Evolutionary conservation across 805 yeast genomes (phyloP).

Genomic region (Ogataea populi-albae): DNA sequence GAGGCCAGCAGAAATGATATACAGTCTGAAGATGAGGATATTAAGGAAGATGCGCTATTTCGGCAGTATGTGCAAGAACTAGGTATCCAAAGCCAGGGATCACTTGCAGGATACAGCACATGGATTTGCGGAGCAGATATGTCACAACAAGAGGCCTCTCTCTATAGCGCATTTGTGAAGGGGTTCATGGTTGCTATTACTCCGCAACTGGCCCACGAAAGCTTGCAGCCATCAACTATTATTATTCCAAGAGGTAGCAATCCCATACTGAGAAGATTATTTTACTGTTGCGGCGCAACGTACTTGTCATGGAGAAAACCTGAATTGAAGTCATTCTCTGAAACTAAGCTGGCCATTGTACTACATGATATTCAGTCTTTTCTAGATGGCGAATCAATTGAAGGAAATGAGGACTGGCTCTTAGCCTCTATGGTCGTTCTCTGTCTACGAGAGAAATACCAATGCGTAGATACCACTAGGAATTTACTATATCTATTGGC

Average conservation of each 20-base stretch:
- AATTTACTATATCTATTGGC: slow-evolving; percentile 31
- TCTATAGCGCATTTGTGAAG: slow-evolving; percentile 31
- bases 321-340: slow-evolving; percentile 19
- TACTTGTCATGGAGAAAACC: slow-evolving; percentile 34
- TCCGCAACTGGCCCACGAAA: slow-evolving; percentile 36
- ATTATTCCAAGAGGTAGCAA: slow-evolving; percentile 32
- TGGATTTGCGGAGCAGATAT: slow-evolving; percentile 4
- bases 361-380: slow-evolving; percentile 19
- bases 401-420: slow-evolving; percentile 37
- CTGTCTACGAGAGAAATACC: slow-evolving; percentile 36
- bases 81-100: neutral
- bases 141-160: slow-evolving; percentile 6
- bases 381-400: slow-evolving; percentile 18
- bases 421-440: slow-evolving; percentile 36
- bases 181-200: slow-evolving; percentile 35
- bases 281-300: slow-evolving; percentile 38
- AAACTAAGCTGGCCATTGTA: slow-evolving; percentile 22
- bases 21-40: neutral
- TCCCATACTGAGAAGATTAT: slow-evolving; percentile 28
- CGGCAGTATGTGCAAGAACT: slow-evolving; percentile 2
- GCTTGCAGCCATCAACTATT: slow-evolving; percentile 33
- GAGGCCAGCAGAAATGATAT: neutral
- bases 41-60: slow-evolving; percentile 3
- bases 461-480: slow-evolving; percentile 25
- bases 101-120: slow-evolving; percentile 2